Conservation (phyloP, 148 eudicot species). For the Selenicereus undatus region DNA sequence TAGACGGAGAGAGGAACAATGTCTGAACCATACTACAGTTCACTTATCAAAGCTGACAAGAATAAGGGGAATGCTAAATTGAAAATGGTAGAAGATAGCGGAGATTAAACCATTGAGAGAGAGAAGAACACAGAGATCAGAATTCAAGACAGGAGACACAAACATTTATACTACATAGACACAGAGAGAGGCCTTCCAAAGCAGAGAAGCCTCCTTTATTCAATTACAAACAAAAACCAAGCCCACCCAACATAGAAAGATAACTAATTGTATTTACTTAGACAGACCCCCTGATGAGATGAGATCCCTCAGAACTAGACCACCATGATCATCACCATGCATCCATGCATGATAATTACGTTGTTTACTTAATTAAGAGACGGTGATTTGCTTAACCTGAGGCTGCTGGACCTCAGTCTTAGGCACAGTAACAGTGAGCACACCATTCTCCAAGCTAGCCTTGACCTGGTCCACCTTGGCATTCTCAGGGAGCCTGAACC, state of each 20-base stretch:
- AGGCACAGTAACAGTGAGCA: conserved; percentile 30
- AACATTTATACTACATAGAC: no score
- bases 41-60: no score
- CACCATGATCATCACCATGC: background rate
- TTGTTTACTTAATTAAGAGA: background rate
- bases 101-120: background rate
- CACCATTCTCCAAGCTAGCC: conserved; percentile 27
- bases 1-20: no score
- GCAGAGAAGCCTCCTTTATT: background rate
- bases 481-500: conserved; percentile 30
- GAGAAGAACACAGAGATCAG: no score
- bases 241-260: background rate
- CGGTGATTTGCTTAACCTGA: conserved; percentile 15
- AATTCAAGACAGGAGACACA: no score
- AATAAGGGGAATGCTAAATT: no score
- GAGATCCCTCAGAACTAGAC: background rate
- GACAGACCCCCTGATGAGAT: no score
- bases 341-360: background rate
- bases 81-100: no score
- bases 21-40: no score
- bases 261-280: no score
- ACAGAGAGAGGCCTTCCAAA: background rate
- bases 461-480: conserved; percentile 25
- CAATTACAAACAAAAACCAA: background rate
- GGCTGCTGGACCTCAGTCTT: conserved; percentile 19